A percentile compares a stretch with the other conserved stretches of the same genome.
These are phyloP conservation scores for Carex pumila DNA, from an alignment of 176 grass and related monocot species.

Conservation along the genomic window DNA sequence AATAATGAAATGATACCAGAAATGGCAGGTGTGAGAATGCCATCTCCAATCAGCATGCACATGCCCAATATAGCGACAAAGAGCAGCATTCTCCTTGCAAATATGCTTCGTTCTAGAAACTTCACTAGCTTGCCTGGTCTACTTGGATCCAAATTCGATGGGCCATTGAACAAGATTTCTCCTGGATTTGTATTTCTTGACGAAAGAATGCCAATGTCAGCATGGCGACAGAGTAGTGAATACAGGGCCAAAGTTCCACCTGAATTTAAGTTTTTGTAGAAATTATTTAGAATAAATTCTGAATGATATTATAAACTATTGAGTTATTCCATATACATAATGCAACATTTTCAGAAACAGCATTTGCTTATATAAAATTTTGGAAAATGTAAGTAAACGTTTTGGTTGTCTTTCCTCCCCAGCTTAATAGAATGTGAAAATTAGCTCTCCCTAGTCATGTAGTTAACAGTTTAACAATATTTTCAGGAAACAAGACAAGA, in stretches of 20 bases:
- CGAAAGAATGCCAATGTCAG: conserved; percentile 67
- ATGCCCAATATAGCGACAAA: conserved; percentile 70
- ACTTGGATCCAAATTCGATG: not conserved
- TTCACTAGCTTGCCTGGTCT: conserved; percentile 46
- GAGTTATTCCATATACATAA: not conserved
- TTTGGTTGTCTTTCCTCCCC: not conserved
- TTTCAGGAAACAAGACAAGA: not conserved
- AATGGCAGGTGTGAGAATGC: conserved; percentile 84
- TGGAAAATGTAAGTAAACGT: not conserved
- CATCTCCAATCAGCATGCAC: conserved; percentile 89
- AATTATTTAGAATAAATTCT: not conserved
- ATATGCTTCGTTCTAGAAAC: conserved; percentile 56
- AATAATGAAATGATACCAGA: conserved; percentile 31
- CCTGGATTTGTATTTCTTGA: conserved; percentile 29
- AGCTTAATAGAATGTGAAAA: not conserved
- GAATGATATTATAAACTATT: not conserved
- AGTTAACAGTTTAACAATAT: not conserved
- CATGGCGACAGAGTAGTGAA: conserved; percentile 65
- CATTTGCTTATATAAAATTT: not conserved
- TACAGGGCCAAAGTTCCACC: conserved; percentile 86
- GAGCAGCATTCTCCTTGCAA: conserved; percentile 59
- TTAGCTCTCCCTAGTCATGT: not conserved
- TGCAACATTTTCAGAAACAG: not conserved
- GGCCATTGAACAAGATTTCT: not conserved
- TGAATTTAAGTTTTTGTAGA: conserved; percentile 16